Percentiles rank a stretch among this genome's conserved stretches.
Evolutionary conservation across 2,329 filamentous ascomycete genomes (phyloP).

Genomic region (Didymella pomorum): DNA sequence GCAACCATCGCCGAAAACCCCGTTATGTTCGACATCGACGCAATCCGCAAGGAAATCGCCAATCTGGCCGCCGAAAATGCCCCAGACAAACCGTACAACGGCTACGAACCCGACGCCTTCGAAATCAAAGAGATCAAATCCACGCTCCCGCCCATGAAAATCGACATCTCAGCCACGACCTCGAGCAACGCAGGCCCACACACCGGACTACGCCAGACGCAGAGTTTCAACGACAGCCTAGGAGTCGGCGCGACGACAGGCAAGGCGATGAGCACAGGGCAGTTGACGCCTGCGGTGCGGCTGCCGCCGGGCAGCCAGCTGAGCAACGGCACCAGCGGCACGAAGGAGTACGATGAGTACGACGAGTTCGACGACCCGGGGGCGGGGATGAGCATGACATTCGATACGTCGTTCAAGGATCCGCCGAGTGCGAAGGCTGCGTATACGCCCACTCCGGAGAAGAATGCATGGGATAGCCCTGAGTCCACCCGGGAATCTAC

Average conservation of each 20-base stretch:
- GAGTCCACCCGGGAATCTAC: no score
- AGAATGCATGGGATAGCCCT: neutral
- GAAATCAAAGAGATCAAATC: conserved; percentile 84
- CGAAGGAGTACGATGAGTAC: conserved; percentile 44
- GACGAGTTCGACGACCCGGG: conserved; percentile 45
- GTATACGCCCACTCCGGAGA: neutral
- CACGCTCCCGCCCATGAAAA: conserved; percentile 88
- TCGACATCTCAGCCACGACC: conserved; percentile 56
- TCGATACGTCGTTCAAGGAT: conserved; percentile 51
- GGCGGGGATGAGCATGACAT: conserved; percentile 53
- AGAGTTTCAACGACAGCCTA: conserved; percentile 52
- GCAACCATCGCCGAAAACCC: conserved; percentile 63
- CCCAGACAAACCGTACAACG: conserved; percentile 34
- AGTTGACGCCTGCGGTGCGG: conserved; percentile 17
- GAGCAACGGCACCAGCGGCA: conserved; percentile 28
- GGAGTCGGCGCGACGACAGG: conserved; percentile 20
- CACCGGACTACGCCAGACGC: conserved; percentile 50
- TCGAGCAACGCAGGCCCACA: conserved; percentile 27
- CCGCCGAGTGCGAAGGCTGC: conserved; percentile 13
- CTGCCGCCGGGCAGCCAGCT: conserved; percentile 22
- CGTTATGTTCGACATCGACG: conserved; percentile 94
- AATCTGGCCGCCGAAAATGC: conserved; percentile 76
- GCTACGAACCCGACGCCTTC: conserved; percentile 47
- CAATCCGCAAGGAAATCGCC: conserved; percentile 73
- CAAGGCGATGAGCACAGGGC: conserved; percentile 28